These are phyloP conservation scores for Boletus huronensis DNA, from an alignment of 768 basidiomycete genomes.

Conservation along the genomic window DNA sequence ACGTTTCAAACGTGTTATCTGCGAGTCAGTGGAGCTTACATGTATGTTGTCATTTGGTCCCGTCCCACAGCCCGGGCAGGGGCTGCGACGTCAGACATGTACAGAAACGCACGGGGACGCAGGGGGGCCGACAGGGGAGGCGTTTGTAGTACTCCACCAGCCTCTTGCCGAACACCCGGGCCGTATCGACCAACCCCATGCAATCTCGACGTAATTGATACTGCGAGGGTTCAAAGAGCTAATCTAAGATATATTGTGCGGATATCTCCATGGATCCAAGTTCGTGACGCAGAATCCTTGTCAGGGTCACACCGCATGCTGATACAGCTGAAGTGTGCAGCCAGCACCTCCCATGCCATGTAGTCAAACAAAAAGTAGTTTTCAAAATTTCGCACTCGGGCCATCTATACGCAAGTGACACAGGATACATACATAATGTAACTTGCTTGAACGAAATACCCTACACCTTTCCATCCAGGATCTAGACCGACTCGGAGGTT, in stretches of 20 bases:
- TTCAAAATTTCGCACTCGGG: too few species aligned
- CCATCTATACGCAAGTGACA: neutral
- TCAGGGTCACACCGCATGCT: neutral
- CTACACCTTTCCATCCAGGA: constrained; percentile 22
- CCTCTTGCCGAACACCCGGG: neutral
- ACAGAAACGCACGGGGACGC: neutral
- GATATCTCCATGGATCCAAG: neutral
- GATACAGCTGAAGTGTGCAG: neutral
- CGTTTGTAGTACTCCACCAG: neutral
- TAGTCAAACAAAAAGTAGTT: neutral
- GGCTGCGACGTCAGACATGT: neutral
- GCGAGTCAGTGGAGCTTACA: too few species aligned
- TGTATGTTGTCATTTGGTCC: neutral
- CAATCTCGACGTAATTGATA: neutral
- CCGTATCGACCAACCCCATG: neutral
- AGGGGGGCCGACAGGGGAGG: neutral
- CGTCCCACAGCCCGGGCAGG: neutral
- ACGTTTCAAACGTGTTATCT: neutral
- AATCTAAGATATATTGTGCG: neutral
- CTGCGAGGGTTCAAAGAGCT: too few species aligned
- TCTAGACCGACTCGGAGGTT: constrained; percentile 13
- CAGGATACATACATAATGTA: neutral
- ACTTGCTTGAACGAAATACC: neutral
- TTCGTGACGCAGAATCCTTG: neutral
- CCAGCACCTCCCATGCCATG: neutral